phyloP scores from a whole-genome alignment of 2,329 filamentous ascomycete species.

The Exophiala bonariae region DNA sequence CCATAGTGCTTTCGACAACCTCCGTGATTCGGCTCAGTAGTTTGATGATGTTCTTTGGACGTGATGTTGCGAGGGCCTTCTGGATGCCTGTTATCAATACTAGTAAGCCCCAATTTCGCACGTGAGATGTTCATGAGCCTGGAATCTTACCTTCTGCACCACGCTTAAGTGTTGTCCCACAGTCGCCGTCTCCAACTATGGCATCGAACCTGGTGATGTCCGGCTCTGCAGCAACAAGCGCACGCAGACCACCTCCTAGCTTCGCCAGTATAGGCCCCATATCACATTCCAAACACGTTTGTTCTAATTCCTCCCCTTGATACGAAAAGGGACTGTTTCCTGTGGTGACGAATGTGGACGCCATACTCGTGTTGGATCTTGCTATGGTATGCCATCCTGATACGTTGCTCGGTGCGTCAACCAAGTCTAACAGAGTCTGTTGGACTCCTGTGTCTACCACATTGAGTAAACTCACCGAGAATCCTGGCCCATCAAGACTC shows the following conservation, averaged over 20 bases:
- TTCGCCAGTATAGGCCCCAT: background rate
- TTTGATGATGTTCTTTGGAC: slow-evolving; percentile 34
- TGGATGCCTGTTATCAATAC: slow-evolving; percentile 7
- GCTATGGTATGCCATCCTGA: slow-evolving; percentile 1
- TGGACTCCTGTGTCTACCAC: no score
- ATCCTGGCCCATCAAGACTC: slow-evolving; percentile 9
- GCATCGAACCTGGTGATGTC: slow-evolving; percentile 65
- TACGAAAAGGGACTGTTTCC: no score
- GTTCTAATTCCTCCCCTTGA: no score
- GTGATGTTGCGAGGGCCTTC: slow-evolving; percentile 6
- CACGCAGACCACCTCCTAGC: background rate
- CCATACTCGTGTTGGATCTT: background rate
- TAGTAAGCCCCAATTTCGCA: no score
- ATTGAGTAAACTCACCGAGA: slow-evolving; percentile 7
- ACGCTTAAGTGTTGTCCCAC: slow-evolving; percentile 61
- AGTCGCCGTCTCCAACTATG: slow-evolving; percentile 66
- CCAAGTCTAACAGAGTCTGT: slow-evolving; percentile 60
- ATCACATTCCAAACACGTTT: background rate
- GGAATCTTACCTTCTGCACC: slow-evolving; percentile 44
- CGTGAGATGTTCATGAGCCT: slow-evolving; percentile 38
- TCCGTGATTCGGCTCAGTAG: slow-evolving; percentile 55
- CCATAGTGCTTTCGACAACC: slow-evolving; percentile 62
- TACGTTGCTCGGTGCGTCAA: slow-evolving; percentile 66
- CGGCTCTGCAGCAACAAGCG: slow-evolving; percentile 53
- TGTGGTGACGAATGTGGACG: no score